A percentile compares a stretch with the other conserved stretches of the same genome.
These are phyloP conservation scores for Crithidia thermophila DNA, from an alignment of 208 protist genomes.

Conservation along the genomic window DNA sequence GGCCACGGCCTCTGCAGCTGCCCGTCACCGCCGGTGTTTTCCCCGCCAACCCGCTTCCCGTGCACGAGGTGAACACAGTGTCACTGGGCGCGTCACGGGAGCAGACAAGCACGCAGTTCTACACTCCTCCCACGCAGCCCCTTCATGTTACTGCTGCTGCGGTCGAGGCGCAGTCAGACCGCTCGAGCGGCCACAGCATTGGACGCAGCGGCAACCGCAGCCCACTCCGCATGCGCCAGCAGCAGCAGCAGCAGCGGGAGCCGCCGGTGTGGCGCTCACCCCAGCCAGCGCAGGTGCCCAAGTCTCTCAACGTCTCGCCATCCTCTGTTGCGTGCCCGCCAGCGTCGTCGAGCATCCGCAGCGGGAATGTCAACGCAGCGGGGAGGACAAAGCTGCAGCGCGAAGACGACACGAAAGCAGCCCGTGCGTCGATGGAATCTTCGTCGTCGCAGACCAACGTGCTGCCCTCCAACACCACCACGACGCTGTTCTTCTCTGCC, in stretches of 20 bases:
- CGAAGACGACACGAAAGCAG: not conserved
- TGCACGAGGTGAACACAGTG: no score
- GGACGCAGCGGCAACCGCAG: slow-evolving; percentile 5
- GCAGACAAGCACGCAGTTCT: not conserved
- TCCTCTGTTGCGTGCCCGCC: not conserved
- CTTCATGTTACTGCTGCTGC: no score
- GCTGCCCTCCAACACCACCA: no score
- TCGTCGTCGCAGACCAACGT: not conserved
- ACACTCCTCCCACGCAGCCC: not conserved
- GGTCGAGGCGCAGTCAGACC: no score
- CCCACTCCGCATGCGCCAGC: slow-evolving; percentile 10
- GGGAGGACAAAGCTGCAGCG: no score
- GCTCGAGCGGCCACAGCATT: slow-evolving; percentile 15
- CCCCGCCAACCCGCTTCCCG: not conserved
- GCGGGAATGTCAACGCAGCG: no score
- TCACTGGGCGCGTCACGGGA: no score
- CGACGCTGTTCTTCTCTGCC: not conserved
- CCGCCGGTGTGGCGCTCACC: slow-evolving; percentile 36
- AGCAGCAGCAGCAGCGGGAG: slow-evolving; percentile 26
- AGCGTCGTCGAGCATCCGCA: not conserved
- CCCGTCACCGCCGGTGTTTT: not conserved
- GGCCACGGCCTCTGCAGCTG: no score
- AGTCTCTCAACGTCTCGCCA: slow-evolving; percentile 27
- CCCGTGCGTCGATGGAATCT: not conserved
- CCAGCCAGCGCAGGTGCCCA: slow-evolving; percentile 16